Percentiles rank a stretch among this genome's conserved stretches.
Conservation (phyloP, 805 yeast genomes). For the Osmozyma mogii region DNA sequence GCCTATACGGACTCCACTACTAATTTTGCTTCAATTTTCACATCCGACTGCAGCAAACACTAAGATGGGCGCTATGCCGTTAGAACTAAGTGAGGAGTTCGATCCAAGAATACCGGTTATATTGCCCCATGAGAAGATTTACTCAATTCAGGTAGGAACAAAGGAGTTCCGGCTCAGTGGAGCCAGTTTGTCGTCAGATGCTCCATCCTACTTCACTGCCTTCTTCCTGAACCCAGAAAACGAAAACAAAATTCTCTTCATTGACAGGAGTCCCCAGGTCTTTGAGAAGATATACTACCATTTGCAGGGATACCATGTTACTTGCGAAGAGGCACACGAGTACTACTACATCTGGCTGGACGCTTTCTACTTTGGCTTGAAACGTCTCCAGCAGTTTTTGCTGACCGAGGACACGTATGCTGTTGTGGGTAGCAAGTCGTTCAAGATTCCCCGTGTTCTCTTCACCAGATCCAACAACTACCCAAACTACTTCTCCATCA, state of each 20-base stretch:
- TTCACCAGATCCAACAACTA: conserved; percentile 56
- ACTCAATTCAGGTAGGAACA: conserved; percentile 63
- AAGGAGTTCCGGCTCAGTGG: conserved; percentile 63
- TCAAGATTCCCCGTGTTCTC: conserved; percentile 51
- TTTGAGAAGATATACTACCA: conserved; percentile 64
- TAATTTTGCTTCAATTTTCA: too few species aligned
- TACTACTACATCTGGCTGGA: conserved; percentile 60
- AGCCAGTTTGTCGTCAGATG: conserved; percentile 77
- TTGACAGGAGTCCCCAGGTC: conserved; percentile 67
- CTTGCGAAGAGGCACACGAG: conserved; percentile 51
- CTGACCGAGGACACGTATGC: conserved; percentile 48
- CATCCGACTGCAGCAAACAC: too few species aligned
- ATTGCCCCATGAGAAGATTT: conserved; percentile 65
- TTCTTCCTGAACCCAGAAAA: conserved; percentile 44
- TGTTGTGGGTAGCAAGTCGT: conserved; percentile 50
- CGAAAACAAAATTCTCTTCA: conserved; percentile 40
- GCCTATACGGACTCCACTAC: too few species aligned
- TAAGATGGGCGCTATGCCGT: too few species aligned
- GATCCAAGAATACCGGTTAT: conserved; percentile 41
- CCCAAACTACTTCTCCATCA: conserved; percentile 70
- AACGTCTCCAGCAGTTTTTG: conserved; percentile 43
- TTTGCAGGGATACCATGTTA: conserved; percentile 71
- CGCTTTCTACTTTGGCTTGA: conserved; percentile 62
- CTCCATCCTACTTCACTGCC: conserved; percentile 80
- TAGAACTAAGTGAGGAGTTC: conserved; percentile 16